Percentiles rank a stretch among this genome's conserved stretches.
phyloP scores from a whole-genome alignment of 2,329 filamentous ascomycete genomes.

The Colletotrichum nymphaeae region DNA sequence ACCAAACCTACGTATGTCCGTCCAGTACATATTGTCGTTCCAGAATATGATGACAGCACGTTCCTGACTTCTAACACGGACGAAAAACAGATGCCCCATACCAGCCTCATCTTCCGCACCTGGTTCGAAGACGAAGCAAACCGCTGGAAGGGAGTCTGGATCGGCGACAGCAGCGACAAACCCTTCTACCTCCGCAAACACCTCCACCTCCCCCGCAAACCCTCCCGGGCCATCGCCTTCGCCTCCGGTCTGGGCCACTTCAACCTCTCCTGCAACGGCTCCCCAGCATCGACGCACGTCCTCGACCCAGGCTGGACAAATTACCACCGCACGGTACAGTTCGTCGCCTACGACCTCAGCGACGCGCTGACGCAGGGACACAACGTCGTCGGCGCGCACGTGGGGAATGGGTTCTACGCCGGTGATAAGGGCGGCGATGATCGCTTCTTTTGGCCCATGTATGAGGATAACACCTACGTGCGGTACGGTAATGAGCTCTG shows the following conservation, averaged over 20 bases:
- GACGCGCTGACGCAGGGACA: conserved; percentile 42
- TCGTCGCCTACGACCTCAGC: conserved; percentile 55
- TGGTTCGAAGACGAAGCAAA: conserved; percentile 54
- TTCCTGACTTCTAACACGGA: not conserved
- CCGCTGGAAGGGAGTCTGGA: conserved; percentile 53
- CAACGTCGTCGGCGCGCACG: conserved; percentile 53
- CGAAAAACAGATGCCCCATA: conserved; percentile 48
- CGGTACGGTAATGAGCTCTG: conserved; percentile 52
- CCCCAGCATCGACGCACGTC: conserved; percentile 46
- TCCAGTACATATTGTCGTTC: too few relatives aligned
- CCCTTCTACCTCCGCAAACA: conserved; percentile 51
- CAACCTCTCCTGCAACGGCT: conserved; percentile 50
- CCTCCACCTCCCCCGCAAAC: conserved; percentile 43
- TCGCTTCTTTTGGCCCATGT: conserved; percentile 55
- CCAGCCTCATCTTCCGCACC: conserved; percentile 52
- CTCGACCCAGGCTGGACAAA: conserved; percentile 53
- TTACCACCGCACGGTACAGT: conserved; percentile 54
- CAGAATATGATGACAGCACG: not conserved
- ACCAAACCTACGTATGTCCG: conserved; percentile 48
- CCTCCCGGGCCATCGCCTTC: conserved; percentile 47
- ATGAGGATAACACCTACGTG: conserved; percentile 54
- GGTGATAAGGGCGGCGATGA: conserved; percentile 50
- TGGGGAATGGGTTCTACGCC: conserved; percentile 59
- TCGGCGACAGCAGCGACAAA: conserved; percentile 52
- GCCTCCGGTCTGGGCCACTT: conserved; percentile 53